These are phyloP conservation scores for Elaeis guineensis DNA, from an alignment of 176 grass and related monocot species.

Conservation along the genomic window DNA sequence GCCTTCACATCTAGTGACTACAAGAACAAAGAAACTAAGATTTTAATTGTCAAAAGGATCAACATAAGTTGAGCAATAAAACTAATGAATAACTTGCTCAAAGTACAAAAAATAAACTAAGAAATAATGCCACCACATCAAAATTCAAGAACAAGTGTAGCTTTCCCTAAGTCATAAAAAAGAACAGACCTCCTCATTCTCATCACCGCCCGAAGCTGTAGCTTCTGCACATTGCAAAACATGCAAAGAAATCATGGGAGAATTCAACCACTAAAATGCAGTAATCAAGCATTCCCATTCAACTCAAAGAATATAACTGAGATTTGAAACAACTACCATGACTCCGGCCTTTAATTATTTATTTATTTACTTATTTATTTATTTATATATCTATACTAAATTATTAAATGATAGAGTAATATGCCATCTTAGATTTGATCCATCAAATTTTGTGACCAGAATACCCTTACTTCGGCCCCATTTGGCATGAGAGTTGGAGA, in stretches of 20 bases:
- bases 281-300: background rate
- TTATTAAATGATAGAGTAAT: no score
- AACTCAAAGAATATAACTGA: background rate
- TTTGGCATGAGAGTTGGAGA: no score
- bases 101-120: conserved; percentile 14
- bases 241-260: conserved; percentile 21
- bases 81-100: background rate
- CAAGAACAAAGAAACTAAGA: conserved; percentile 26
- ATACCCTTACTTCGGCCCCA: no score
- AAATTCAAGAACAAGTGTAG: conserved; percentile 11
- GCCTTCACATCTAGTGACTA: conserved; percentile 80
- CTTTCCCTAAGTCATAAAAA: conserved; percentile 12
- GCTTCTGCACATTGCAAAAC: conserved; percentile 49
- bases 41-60: no score
- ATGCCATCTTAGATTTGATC: no score
- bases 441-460: no score
- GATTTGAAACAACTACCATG: background rate
- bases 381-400: no score
- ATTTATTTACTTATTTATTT: no score
- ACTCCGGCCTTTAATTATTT: no score
- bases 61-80: no score
- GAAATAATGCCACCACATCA: background rate
- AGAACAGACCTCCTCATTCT: conserved; percentile 38
- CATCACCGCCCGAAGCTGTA: conserved; percentile 41
- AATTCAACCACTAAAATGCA: background rate